phyloP scores from a whole-genome alignment of 2,329 filamentous ascomycete species.

The Uncinocarpus reesii region DNA sequence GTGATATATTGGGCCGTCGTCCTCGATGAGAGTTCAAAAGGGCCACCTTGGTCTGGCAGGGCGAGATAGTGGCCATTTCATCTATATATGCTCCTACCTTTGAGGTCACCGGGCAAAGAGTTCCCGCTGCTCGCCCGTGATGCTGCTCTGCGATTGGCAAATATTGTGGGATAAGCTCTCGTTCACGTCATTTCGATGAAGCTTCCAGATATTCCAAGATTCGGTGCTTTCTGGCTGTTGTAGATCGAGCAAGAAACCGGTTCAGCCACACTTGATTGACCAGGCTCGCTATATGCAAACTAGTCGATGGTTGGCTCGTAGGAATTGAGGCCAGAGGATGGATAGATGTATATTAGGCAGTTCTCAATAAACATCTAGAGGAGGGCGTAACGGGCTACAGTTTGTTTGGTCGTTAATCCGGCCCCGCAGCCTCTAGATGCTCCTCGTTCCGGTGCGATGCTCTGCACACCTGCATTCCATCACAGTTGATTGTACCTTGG shows the following conservation, averaged over 20 bases:
- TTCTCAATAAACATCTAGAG: no score
- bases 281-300: neutral
- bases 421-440: no score
- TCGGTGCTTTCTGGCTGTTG: neutral
- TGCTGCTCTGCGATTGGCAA: slow-evolving; percentile 3
- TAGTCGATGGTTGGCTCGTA: neutral
- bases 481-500: no score
- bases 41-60: no score
- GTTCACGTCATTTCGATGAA: slow-evolving; percentile 8
- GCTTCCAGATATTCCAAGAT: neutral
- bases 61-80: neutral
- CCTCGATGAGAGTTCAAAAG: neutral
- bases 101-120: slow-evolving; percentile 2
- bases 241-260: neutral
- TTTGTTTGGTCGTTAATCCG: no score
- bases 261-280: neutral
- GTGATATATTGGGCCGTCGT: no score
- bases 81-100: neutral
- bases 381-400: no score
- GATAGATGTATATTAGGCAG: no score
- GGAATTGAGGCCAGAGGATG: neutral
- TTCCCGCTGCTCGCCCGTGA: neutral
- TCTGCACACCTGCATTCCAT: no score
- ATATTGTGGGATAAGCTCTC: neutral
- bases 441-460: no score